Evolutionary conservation across 441 rosid species (phyloP).

Genomic region (Syzygium malaccense): DNA sequence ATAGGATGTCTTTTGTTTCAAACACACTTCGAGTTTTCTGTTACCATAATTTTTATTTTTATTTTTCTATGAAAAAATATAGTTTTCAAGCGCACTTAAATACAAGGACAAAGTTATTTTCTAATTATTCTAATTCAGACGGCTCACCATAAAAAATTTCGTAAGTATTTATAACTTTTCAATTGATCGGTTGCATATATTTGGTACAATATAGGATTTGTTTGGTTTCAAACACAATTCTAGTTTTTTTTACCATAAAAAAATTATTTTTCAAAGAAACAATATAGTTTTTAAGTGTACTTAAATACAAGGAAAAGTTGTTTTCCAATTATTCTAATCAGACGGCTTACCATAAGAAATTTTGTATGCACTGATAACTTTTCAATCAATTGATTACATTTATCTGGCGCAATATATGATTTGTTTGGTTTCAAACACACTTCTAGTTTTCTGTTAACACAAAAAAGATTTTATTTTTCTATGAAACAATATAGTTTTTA

Average conservation of each 20-base stretch:
- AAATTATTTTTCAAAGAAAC: too few relatives aligned
- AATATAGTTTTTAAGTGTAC: background rate
- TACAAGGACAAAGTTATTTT: background rate
- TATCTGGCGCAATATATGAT: background rate
- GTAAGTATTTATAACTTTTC: background rate
- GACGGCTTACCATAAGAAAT: too few relatives aligned
- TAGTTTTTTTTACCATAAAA: background rate
- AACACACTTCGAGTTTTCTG: background rate
- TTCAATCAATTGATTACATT: background rate
- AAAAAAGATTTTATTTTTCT: background rate
- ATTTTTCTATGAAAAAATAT: too few relatives aligned
- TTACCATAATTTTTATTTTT: background rate
- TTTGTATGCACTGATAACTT: background rate
- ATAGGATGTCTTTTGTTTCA: background rate
- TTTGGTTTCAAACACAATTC: background rate
- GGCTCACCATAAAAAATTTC: too few relatives aligned
- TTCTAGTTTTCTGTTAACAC: background rate
- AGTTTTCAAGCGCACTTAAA: background rate
- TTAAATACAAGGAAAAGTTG: background rate
- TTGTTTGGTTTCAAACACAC: background rate
- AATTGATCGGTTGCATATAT: background rate
- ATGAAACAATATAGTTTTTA: background rate
- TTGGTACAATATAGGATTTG: rapidly evolving
- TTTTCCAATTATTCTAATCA: background rate
- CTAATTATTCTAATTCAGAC: background rate